Percentiles rank a stretch among this genome's conserved stretches.
Conservation (phyloP, 1,284 basidiomycete species). For the Sporisorium scitamineum region DNA sequence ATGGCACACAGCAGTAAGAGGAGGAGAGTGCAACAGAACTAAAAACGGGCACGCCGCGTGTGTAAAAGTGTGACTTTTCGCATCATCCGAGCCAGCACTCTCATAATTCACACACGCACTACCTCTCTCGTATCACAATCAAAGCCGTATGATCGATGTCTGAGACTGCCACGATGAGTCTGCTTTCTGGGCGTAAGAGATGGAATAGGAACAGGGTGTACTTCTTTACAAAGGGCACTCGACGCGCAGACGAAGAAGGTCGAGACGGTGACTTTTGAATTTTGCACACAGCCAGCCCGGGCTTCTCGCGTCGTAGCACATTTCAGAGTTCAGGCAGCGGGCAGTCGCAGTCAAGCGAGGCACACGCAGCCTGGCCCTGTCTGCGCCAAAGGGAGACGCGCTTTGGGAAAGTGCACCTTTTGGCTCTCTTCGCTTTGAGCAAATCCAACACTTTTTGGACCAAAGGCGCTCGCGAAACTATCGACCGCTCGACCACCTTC, state of each 20-base stretch:
- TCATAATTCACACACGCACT: too few relatives aligned
- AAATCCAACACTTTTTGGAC: conserved; percentile 17
- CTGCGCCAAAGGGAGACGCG: conserved; percentile 4
- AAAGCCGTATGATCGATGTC: not conserved
- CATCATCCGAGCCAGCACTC: not conserved
- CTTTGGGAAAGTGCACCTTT: conserved; percentile 4
- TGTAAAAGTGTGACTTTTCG: not conserved
- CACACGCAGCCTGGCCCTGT: not conserved
- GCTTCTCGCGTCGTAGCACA: not conserved
- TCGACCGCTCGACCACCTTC: conserved; percentile 4
- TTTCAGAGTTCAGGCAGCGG: too few relatives aligned
- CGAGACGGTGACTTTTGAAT: not conserved
- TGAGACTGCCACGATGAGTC: not conserved
- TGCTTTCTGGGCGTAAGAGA: not conserved
- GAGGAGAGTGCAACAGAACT: not conserved
- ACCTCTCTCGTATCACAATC: not conserved
- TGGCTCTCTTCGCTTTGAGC: not conserved
- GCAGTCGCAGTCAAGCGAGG: not conserved
- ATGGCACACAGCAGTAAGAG: not conserved
- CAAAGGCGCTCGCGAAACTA: not conserved
- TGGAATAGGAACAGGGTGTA: not conserved
- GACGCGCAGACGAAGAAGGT: not conserved
- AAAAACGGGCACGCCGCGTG: not conserved
- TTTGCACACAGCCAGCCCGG: not conserved
- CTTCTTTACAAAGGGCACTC: not conserved